A percentile compares a stretch with the other conserved stretches of the same genome.
Evolutionary conservation across 1,284 basidiomycete species (phyloP).

Genomic region (Peniophora sp.): DNA sequence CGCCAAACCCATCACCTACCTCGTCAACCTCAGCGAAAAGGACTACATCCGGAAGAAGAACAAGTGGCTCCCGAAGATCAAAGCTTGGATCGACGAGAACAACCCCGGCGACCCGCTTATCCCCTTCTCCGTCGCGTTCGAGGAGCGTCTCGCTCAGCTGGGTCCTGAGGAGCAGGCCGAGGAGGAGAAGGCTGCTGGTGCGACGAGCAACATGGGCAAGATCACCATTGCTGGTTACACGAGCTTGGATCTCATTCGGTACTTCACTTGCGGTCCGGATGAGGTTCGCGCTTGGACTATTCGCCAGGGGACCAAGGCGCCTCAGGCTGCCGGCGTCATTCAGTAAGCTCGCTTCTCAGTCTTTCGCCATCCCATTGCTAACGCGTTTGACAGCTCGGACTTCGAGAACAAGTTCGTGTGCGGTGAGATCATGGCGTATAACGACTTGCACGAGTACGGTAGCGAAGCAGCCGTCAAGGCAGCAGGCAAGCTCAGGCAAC

Average conservation of each 20-base stretch:
- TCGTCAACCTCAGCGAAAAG: conserved; percentile 94
- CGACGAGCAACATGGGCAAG: conserved; percentile 73
- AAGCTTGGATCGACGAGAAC: conserved; percentile 96
- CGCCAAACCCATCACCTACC: conserved; percentile 96
- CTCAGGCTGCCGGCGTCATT: conserved; percentile 97
- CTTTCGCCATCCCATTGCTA: conserved; percentile 2
- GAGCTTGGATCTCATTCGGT: conserved; percentile 86
- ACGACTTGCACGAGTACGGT: conserved; percentile 89
- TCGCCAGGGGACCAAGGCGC: conserved; percentile 88
- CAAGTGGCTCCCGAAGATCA: conserved; percentile 99
- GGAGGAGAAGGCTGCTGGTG: conserved; percentile 68
- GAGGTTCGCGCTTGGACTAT: conserved; percentile 99
- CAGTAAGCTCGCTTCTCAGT: conserved; percentile 53
- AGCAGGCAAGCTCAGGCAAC: conserved; percentile 91
- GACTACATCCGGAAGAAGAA: conserved; percentile 99
- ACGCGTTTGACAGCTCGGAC: conserved; percentile 53
- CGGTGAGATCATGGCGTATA: conserved; percentile 95
- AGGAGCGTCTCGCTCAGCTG: conserved; percentile 80
- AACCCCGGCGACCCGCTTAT: conserved; percentile 96
- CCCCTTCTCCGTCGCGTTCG: conserved; percentile 94
- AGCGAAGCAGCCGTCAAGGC: conserved; percentile 90
- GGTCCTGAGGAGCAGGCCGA: conserved; percentile 68
- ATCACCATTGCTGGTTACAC: conserved; percentile 91
- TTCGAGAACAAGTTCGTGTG: conserved; percentile 99
- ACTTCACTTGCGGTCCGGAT: conserved; percentile 95